phyloP scores from a whole-genome alignment of 2,329 filamentous ascomycete species.

The Colletotrichum cuscutae region DNA sequence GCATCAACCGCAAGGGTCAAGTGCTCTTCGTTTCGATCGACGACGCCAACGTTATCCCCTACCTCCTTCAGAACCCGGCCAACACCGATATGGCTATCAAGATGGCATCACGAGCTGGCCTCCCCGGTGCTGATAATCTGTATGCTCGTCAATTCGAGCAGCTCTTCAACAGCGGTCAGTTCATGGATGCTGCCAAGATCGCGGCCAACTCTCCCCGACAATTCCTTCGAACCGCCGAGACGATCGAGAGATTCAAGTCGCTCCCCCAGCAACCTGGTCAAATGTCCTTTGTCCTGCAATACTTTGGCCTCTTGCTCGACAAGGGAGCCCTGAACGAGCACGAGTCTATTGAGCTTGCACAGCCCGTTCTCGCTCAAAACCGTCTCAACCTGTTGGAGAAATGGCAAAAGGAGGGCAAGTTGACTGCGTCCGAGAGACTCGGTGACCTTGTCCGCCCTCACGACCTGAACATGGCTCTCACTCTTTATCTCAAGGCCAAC shows the following conservation, averaged over 20 bases:
- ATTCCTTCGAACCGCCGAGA: constrained; percentile 93
- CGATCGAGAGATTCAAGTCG: constrained; percentile 95
- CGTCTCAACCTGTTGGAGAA: constrained; percentile 97
- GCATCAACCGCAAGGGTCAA: constrained; percentile 97
- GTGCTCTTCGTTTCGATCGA: constrained; percentile 94
- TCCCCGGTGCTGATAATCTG: constrained; percentile 93
- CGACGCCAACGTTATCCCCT: constrained; percentile 90
- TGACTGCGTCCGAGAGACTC: constrained; percentile 95
- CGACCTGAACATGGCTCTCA: constrained; percentile 87
- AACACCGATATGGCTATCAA: constrained; percentile 95
- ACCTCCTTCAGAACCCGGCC: constrained; percentile 95
- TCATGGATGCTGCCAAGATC: constrained; percentile 90
- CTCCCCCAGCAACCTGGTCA: constrained; percentile 83
- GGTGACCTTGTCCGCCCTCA: constrained; percentile 93
- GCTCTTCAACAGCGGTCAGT: constrained; percentile 82
- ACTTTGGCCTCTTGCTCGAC: constrained; percentile 96
- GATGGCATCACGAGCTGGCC: constrained; percentile 91
- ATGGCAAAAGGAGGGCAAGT: constrained; percentile 96
- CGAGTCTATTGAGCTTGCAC: constrained; percentile 92
- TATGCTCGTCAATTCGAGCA: constrained; percentile 95
- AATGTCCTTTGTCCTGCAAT: constrained; percentile 94
- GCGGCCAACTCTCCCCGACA: constrained; percentile 96
- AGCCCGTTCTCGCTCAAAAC: constrained; percentile 92
- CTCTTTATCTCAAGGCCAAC: constrained; percentile 91
- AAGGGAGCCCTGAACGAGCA: constrained; percentile 93